Evolutionary conservation across 352 stramenopile genomes (phyloP), one percentile per base, ranked within the genome.

Genomic region (Phytopythium boreale): DNA sequence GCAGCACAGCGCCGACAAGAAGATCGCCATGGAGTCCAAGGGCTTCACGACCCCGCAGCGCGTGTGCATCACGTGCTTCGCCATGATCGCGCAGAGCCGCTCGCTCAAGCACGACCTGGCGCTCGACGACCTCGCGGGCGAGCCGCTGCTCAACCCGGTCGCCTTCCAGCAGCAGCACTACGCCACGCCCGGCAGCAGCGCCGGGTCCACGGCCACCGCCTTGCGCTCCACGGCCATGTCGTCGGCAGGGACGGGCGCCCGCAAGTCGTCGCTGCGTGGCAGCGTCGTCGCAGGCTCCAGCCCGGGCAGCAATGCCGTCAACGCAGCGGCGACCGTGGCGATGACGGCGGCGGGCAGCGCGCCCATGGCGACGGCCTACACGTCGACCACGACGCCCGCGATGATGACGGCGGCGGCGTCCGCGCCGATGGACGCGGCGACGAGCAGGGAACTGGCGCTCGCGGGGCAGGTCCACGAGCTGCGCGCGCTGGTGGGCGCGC

Each of bases 1-100:
- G 37, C 80, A 90, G 43, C 86, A 95, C 66, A 92, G 82, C 61
- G 83, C 85, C 8, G 85, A 90, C 60, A 91, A 90, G 69, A 94
- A 94, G 63, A 77, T 92, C 47, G 59, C 69, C 17, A 90, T 94
- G 71, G 64, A 74, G 27, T 60, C 72, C 17, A 91, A 91, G 58
- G 86, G 86, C 1, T 94, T 92, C 68, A 81, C 80, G 17, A 88
- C 82, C 0, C 86, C 86, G 20, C 86, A 94, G 66, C 83, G 86
- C 24, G 83, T 91, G 17, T 94, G 86, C 60, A 76, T 94, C 53
- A 85, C 78, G 8, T 94, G 86, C 68, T 91, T 81, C 57, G 80
- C 77, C 36, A 81, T 83, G 70, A 83, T 93, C 61, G 79, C 78
- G 27, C 77, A 89, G 66, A 80, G 55, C 43, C 76, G 76, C 4